A percentile compares a stretch with the other conserved stretches of the same genome.
Conservation (phyloP, 148 eudicot genomes). For the Rhododendron simsii region DNA sequence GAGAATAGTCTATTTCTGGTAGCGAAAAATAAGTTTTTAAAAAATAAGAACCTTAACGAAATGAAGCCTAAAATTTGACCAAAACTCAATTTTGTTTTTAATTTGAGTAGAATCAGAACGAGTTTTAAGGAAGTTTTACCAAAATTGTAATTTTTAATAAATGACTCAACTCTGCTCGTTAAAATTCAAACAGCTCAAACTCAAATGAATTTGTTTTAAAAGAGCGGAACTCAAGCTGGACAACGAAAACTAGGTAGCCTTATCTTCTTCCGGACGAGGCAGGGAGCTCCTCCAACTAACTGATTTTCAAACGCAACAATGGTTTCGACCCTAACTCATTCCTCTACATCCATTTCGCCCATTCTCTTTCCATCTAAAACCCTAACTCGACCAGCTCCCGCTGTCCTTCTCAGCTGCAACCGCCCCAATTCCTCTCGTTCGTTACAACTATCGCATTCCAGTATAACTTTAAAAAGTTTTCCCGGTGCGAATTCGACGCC, state of each 20-base stretch:
- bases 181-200: no score
- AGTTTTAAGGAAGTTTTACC: no score
- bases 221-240: no score
- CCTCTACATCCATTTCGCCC: not conserved
- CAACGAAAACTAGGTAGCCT: not conserved
- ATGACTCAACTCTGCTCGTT: no score
- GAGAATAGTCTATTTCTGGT: no score
- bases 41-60: no score
- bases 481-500: not conserved
- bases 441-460: not conserved
- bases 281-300: not conserved
- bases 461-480: not conserved
- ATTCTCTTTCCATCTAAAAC: slow-evolving; percentile 14
- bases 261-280: not conserved
- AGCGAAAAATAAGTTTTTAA: no score
- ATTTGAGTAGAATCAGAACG: no score
- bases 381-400: slow-evolving; percentile 9
- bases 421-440: not conserved
- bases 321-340: not conserved
- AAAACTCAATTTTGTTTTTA: no score
- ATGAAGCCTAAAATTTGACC: no score
- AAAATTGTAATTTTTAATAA: no score
- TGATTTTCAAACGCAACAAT: not conserved
- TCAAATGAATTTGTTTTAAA: no score
- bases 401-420: not conserved